These are phyloP conservation scores for Chenopodium album DNA, from an alignment of 148 eudicot species.

Conservation along the genomic window DNA sequence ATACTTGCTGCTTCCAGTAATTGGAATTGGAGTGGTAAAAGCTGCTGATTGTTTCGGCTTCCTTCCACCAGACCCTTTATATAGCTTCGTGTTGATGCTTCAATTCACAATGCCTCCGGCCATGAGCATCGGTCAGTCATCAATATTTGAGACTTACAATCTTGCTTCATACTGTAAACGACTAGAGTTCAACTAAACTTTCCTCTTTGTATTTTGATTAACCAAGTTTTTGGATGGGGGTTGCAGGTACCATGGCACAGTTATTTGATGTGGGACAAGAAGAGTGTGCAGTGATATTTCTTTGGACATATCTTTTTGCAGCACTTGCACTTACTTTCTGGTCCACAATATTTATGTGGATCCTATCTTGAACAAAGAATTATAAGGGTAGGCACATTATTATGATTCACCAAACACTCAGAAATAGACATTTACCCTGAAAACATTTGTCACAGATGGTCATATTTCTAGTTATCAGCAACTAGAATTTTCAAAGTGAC, in stretches of 20 bases:
- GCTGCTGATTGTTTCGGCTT: slow-evolving; percentile 55
- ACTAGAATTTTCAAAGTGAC: not conserved
- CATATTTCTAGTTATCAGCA: not conserved
- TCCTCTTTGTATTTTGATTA: not conserved
- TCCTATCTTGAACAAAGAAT: slow-evolving; percentile 33
- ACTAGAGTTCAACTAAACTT: not conserved
- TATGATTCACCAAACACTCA: slow-evolving; percentile 16
- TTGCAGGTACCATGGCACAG: slow-evolving; percentile 51
- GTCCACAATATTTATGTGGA: slow-evolving; percentile 49
- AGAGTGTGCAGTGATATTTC: slow-evolving; percentile 42
- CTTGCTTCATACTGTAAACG: not conserved
- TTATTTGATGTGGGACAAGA: slow-evolving; percentile 44
- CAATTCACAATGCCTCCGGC: slow-evolving; percentile 89
- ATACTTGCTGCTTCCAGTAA: slow-evolving; percentile 57
- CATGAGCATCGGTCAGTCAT: slow-evolving; percentile 60
- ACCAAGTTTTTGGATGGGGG: not conserved
- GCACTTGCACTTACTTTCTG: slow-evolving; percentile 41
- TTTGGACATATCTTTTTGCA: slow-evolving; percentile 45
- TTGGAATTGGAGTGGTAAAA: slow-evolving; percentile 66
- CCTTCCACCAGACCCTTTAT: slow-evolving; percentile 76
- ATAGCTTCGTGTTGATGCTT: slow-evolving; percentile 66
- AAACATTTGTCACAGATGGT: not conserved
- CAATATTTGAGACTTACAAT: not conserved
- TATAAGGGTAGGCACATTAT: not conserved
- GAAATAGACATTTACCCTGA: not conserved